Percentiles rank a stretch among this genome's conserved stretches.
Evolutionary conservation across 495 filamentous ascomycete species (phyloP).

Genomic region (Aspergillus kassunensis): DNA sequence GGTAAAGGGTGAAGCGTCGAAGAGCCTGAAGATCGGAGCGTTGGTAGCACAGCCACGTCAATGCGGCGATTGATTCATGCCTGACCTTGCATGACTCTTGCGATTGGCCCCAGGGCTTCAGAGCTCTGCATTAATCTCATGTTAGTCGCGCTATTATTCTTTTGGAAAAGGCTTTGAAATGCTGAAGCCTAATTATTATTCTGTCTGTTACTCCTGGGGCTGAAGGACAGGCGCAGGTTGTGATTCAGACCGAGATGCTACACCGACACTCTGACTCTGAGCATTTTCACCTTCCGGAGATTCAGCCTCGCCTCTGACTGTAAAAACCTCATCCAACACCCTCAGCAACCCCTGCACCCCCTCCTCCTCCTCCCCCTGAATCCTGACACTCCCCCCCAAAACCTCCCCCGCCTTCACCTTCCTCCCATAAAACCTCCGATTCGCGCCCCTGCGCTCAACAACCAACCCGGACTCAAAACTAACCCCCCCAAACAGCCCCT

Average conservation of each 20-base stretch:
- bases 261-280: no score
- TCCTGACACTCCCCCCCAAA: slow-evolving; percentile 61
- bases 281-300: no score
- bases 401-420: slow-evolving; percentile 70
- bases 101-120: neutral
- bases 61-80: neutral
- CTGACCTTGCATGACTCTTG: neutral
- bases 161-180: neutral
- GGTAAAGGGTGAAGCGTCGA: no score
- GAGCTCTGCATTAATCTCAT: neutral
- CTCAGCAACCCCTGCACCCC: slow-evolving; percentile 52
- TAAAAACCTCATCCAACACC: slow-evolving; percentile 54
- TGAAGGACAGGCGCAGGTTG: no score
- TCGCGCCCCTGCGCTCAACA: slow-evolving; percentile 83
- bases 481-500: slow-evolving; percentile 88
- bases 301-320: no score
- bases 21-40: no score
- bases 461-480: slow-evolving; percentile 80
- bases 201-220: neutral
- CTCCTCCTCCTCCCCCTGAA: slow-evolving; percentile 62
- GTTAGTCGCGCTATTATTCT: neutral
- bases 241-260: no score
- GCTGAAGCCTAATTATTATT: neutral
- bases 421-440: slow-evolving; percentile 84
- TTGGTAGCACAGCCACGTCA: slow-evolving; percentile 2